phyloP scores from a whole-genome alignment of 768 basidiomycete genomes.

The Termitomyces sp. region DNA sequence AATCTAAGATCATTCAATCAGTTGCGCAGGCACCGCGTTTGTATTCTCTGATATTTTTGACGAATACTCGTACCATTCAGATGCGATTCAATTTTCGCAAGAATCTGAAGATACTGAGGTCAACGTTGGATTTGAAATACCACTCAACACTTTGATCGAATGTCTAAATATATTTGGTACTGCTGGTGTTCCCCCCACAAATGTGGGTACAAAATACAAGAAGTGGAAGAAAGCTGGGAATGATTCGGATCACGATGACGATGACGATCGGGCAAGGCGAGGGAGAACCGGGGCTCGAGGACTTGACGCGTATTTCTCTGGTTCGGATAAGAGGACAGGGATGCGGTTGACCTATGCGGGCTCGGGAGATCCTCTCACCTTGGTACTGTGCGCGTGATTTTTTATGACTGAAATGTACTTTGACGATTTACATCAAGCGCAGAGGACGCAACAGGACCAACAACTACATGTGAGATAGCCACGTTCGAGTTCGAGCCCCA shows the following conservation, averaged over 20 bases:
- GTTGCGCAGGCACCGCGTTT: conserved; percentile 70
- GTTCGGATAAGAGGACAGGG: conserved; percentile 63
- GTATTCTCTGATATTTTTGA: conserved; percentile 76
- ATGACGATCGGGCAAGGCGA: conserved; percentile 31
- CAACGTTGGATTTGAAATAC: conserved; percentile 69
- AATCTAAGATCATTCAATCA: neutral
- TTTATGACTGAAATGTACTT: neutral
- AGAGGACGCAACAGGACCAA: conserved; percentile 76
- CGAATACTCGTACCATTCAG: conserved; percentile 62
- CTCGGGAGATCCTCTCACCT: conserved; percentile 67
- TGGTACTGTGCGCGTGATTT: conserved; percentile 61
- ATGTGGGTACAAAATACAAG: conserved; percentile 33
- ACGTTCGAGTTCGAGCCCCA: conserved; percentile 82
- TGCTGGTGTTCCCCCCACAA: conserved; percentile 40
- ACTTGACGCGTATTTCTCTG: conserved; percentile 58
- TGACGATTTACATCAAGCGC: conserved; percentile 35
- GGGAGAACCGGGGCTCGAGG: conserved; percentile 21
- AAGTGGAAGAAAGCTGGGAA: conserved; percentile 45
- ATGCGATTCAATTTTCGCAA: conserved; percentile 21
- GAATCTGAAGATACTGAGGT: conserved; percentile 24
- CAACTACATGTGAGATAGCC: conserved; percentile 81
- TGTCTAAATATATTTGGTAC: conserved; percentile 94
- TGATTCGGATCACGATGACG: conserved; percentile 38
- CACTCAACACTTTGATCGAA: conserved; percentile 78
- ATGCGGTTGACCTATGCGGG: conserved; percentile 85